Evolutionary conservation across 192 early-diverging fungal genomes (phyloP).

Genomic region (Backusella liffmaniae): DNA sequence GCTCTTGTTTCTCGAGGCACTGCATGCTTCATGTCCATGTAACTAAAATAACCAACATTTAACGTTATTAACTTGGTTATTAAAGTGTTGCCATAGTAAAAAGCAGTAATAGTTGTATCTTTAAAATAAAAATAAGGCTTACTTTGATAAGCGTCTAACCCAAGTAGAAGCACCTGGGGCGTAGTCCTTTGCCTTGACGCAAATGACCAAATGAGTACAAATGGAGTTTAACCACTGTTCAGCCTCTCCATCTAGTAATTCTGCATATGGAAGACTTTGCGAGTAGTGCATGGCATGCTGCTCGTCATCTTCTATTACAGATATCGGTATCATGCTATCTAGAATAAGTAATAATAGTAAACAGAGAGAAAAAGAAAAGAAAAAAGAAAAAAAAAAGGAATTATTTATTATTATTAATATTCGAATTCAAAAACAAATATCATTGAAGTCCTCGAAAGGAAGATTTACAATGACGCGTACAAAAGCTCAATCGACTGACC

Average conservation of each 20-base stretch:
- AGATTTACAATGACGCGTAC: background rate
- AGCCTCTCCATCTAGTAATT: conserved; percentile 38
- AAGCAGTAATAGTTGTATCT: background rate
- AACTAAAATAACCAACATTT: conserved; percentile 37
- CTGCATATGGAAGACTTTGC: conserved; percentile 40
- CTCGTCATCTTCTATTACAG: conserved; percentile 34
- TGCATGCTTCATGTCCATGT: conserved; percentile 63
- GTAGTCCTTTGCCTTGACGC: conserved; percentile 56
- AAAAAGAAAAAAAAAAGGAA: background rate
- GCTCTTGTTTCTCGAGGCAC: conserved; percentile 56
- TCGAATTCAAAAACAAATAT: background rate
- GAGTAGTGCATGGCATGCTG: conserved; percentile 37
- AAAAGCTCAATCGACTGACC: background rate
- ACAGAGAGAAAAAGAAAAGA: background rate
- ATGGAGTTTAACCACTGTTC: conserved; percentile 47
- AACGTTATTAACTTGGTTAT: background rate
- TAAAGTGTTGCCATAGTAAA: too few species aligned
- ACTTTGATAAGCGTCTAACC: conserved; percentile 60
- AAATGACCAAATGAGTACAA: conserved; percentile 39
- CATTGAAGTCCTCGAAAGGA: background rate
- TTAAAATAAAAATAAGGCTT: background rate
- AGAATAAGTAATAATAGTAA: background rate
- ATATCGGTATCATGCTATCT: conserved; percentile 18
- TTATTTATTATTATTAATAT: background rate
- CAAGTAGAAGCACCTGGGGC: conserved; percentile 53